Base-by-base conservation (phyloP, 148 eudicot genomes). In the Pharnaceum exiguum region DNA sequence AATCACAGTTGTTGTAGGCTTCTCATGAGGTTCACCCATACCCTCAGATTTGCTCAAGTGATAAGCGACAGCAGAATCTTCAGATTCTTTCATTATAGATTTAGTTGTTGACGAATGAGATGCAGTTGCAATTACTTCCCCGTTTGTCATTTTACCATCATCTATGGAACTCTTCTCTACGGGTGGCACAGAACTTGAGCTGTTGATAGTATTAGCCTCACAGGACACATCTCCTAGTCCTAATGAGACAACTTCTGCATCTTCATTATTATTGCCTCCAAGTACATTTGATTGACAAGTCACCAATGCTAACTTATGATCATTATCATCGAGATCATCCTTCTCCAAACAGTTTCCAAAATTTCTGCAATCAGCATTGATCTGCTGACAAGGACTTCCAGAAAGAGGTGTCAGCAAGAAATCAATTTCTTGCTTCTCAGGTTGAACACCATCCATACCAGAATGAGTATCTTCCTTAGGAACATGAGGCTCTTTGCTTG, bases 361-460 rank as follows among this genome's bases (percentile, higher is more conserved):
- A 48, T 38, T 50, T 30, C 56, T 70, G 40, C 71, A 28, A 37
- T 60, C 70, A 66, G 52, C 16, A 51, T 47, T 52, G 26, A 22
- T 31, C 35, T 51, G 46, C 5, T 15, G 62, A 9, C 46, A 19
- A 44, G 32, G 22, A 39, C 46, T 68, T 50, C 29, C 57, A 17
- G 68, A 32, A 35, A 30, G n/a, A 19, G 50, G 50, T 51, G 22
- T 43, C n/a, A 65, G 55, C 13, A 59, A 47, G 23, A 48, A 57
- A 48, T 37, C 49, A 32, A 49, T 40, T 40, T 42, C 64, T 39
- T 9, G 30, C 51, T 13, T 42, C 21, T 66, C 50, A 32, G 56
- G 32, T 62, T 30, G 27, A n/a, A n/a, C n/a, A n/a, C n/a, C n/a
- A n/a, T n/a, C n/a, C 22, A 29, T 28, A 48, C 46, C 15, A 10